phyloP scores from a whole-genome alignment of 495 filamentous ascomycete genomes.

The Aspergillus campestris region DNA sequence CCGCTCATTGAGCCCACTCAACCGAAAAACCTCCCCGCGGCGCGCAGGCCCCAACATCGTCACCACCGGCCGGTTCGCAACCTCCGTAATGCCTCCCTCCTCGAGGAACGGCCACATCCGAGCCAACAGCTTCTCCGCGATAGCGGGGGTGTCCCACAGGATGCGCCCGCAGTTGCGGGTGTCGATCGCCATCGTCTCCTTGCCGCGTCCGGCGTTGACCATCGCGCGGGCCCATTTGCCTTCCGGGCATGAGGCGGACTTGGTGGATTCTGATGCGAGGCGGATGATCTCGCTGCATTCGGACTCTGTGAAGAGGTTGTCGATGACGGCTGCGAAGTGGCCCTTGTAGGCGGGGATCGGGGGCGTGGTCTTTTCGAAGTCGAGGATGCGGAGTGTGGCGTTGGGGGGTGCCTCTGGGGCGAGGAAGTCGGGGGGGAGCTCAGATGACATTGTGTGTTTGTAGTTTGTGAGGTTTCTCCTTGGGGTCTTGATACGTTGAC shows the following conservation, averaged over 20 bases:
- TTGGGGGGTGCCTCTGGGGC: conserved; percentile 13
- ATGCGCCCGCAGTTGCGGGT: conserved; percentile 66
- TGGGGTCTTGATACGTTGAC: too few relatives aligned
- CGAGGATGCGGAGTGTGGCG: conserved; percentile 29
- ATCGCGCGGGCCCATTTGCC: conserved; percentile 28
- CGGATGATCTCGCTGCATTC: conserved; percentile 52
- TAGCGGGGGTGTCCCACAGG: conserved; percentile 57
- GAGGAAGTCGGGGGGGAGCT: conserved; percentile 6
- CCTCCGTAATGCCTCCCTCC: conserved; percentile 22
- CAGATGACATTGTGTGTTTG: too few relatives aligned
- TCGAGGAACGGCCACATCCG: conserved; percentile 45
- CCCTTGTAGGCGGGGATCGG: conserved; percentile 46
- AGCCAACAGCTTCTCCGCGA: conserved; percentile 54
- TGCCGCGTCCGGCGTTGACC: conserved; percentile 59
- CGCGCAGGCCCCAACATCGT: conserved; percentile 32
- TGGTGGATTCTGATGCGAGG: conserved; percentile 44
- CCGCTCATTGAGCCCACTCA: conserved; percentile 63
- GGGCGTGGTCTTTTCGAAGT: conserved; percentile 40
- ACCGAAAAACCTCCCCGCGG: conserved; percentile 41
- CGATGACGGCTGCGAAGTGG: conserved; percentile 52
- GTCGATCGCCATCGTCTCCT: conserved; percentile 45
- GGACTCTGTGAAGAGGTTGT: conserved; percentile 50
- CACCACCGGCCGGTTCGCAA: conserved; percentile 33
- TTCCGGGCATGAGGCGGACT: conserved; percentile 3
- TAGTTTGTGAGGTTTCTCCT: too few relatives aligned